Base-by-base conservation (phyloP, 306 rosid species). In the Alnus rubra region DNA sequence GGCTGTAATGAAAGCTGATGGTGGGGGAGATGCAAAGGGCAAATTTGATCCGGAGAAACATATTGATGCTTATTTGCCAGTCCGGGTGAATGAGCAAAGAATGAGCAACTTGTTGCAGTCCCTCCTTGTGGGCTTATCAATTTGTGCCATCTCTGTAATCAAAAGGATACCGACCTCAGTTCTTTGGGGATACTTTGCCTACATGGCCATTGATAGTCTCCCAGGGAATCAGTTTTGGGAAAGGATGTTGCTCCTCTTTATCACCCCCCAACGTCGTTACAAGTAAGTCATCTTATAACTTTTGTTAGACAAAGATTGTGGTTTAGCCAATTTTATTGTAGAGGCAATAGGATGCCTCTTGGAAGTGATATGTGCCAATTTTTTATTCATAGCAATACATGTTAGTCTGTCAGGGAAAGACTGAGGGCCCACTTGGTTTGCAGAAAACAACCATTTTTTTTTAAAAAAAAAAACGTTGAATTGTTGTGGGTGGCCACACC, bases 201-300 rank as follows among this genome's bases (percentile, higher is more conserved):
- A 84, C 86, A 94, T 92, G 97, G 97, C 98, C 83, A 90, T 92
- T 35, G 96, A 94, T 78, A 94, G 98, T 87, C 98, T 94, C 77
- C 97, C 97, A 0, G 96, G 97, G 28, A 94, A 90, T 75, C 97
- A 94, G 62, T 92, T 94, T 73, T 92, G 96, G 97, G 96, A 94
- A 82, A 92, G 97, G 71, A 76, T 89, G 49, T 77, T 88, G 47
- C 85, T 94, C 50, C 88, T 94, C 79, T 85, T 90, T 76, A 85
- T 92, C 48, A 67, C 89, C 16, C 93, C 94, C 39, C 72, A 87
- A 31, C 87, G 96, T 64, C 84, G 86, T 42, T 88, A 84, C 96
- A 94, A 87, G 97, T 94, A 88, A 88, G 91, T 83, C 31, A 2
- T 58, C 70, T 63, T 44, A 73, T 71, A 84, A 35, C 47, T 5